Evolutionary conservation across 2,329 filamentous ascomycete genomes (phyloP).

Genomic region (Ophiostoma australiae): DNA sequence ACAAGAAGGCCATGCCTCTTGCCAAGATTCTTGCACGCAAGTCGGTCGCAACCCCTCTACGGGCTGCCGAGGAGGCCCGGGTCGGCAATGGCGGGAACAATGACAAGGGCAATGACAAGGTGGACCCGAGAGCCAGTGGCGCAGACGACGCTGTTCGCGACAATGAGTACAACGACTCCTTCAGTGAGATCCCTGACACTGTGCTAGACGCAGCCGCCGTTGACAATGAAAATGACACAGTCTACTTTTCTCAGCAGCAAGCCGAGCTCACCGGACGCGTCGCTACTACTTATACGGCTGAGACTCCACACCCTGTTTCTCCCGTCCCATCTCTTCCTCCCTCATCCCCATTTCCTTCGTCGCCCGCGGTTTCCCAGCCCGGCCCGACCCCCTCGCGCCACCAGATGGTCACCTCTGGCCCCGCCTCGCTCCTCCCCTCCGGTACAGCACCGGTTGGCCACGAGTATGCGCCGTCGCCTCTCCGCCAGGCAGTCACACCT

Average conservation of each 20-base stretch:
- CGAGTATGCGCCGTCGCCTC: constrained; percentile 8
- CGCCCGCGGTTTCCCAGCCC: not conserved
- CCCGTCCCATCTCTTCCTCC: constrained; percentile 11
- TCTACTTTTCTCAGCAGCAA: constrained; percentile 24
- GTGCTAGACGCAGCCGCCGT: constrained; percentile 46
- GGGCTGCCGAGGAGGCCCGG: not conserved
- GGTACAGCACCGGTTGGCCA: not conserved
- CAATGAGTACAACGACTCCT: constrained; percentile 48
- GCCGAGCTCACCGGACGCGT: constrained; percentile 24
- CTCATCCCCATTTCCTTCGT: constrained; percentile 11
- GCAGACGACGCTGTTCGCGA: not conserved
- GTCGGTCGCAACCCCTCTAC: constrained; percentile 15
- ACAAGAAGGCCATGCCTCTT: constrained; percentile 25
- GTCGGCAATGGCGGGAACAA: not conserved
- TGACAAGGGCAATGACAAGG: not conserved
- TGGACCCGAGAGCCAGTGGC: not conserved
- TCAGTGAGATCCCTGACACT: constrained; percentile 52
- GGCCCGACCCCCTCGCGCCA: not conserved
- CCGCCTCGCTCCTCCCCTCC: not conserved
- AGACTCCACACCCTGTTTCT: not conserved
- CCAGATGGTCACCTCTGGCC: constrained; percentile 6
- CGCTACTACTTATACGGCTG: not conserved
- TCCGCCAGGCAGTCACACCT: constrained; percentile 12
- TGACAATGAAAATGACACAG: constrained; percentile 31
- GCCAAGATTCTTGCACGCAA: constrained; percentile 25